Evolutionary conservation across 805 yeast species (phyloP), one percentile per base, ranked within the genome.

Genomic region (Pichia occidentalis): DNA sequence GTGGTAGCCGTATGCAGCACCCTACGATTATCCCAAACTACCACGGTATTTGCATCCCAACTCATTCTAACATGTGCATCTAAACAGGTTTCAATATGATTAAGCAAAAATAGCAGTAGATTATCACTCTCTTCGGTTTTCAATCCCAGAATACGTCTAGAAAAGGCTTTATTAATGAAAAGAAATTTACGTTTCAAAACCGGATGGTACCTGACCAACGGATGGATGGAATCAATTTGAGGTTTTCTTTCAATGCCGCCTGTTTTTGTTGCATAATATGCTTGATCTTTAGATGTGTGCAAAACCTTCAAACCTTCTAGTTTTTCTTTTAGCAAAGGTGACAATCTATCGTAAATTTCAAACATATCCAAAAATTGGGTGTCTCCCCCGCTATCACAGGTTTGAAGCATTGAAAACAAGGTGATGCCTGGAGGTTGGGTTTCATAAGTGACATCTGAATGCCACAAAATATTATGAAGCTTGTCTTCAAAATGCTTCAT

Each of bases 1-100:
- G 75, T 70, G 13, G 77, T 67, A 12, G 87, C 86, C 11, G 83
- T 65, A 57, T 83, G 92, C 19, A 72, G 60, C 8, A 77, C 71
- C 52, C 80, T 66, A 56, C 92, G 75, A 66, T 83, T 83, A 53
- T 83, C 92, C 90, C 90, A 83, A 20, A 80, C 59, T 14, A 78
- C 85, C 36, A 83, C 80, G 1, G 86, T 72, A 34, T 72, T 70
- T 37, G 79, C 77, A 53, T 75, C 80, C 83, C 86, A 83, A 38
- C 59, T 68, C 32, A 85, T 84, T 53, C 88, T 71, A 37, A 80
- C 64, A 47, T 80, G 85, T 48, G 80, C 66, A 55, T 80, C 86
- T 40, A 70, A 71, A 46, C 62, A 61, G 36, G 71, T 68, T 39
- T 59, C 61, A 26, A 78, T 64, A 47, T 75, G 77, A 36, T 63